Base-by-base conservation (phyloP, 805 yeast species). In the Cyberlindnera meyerae region DNA sequence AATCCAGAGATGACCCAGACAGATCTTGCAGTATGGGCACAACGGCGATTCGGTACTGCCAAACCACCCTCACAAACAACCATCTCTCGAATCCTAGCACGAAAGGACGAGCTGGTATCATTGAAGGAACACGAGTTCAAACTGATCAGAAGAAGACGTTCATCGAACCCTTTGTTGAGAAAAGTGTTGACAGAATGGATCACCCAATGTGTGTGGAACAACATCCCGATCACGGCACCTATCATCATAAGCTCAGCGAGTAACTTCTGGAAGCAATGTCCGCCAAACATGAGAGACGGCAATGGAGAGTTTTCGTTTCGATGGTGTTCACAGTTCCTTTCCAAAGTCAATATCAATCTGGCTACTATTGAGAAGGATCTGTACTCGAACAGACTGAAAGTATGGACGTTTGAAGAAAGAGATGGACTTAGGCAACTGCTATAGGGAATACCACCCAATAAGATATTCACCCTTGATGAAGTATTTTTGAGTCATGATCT, bases 171-270 rank as follows among this genome's bases (percentile, higher is more conserved):
- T n/a, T 52, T 79, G 17, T 63, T 79, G 11, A 58, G 83, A 25
- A 68, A 70, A 31, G 76, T 79, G n/a, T 54, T 79, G 29, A 70
- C 76, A n/a, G 84, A 79, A 52, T 79, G 84, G 84, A 73, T 78
- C 27, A 69, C 79, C 0, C 84, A 78, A 51, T 74, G 79, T 17
- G 70, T 71, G 3, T 79, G 85, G 84, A 79, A 75, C 49, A 73
- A 70, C 32, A 74, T 77, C 24, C 83, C 84, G 3, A 70, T 78
- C 3, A 73, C 82, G 1, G 70, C 79, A 0, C 82, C 82, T 1
- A 75, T 77, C 13, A 65, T 79, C 26, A 79, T 76, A 46, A 73
- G 72, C 53, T 74, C 84, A 3, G 82, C 85, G 4, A 66, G 70
- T 29, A 70, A 77, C 7, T 72, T 79, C 21, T 79, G 85, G 85